These are phyloP conservation scores for Teunomyces aglyptinius DNA, from an alignment of 805 yeast species.

Conservation along the genomic window DNA sequence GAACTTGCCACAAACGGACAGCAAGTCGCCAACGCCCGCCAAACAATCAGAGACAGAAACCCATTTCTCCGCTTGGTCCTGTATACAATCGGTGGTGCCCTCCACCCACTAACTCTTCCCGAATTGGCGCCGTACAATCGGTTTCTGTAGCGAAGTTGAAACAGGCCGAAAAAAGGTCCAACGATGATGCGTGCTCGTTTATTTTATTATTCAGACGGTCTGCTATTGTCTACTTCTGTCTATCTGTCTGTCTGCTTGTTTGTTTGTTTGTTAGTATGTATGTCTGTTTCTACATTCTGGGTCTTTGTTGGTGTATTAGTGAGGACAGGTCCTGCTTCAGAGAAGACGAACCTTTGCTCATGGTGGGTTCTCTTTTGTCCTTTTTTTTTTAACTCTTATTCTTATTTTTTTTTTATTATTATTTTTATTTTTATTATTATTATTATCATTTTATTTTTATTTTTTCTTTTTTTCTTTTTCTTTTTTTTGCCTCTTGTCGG, in stretches of 20 bases:
- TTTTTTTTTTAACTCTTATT: not conserved
- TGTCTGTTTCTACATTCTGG: not conserved
- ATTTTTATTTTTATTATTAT: not conserved
- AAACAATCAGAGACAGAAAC: not conserved
- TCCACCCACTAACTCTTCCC: not conserved
- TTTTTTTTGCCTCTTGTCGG: not conserved
- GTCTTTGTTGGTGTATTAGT: not conserved
- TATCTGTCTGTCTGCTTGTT: no score
- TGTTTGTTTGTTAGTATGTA: no score
- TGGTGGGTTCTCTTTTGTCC: not conserved
- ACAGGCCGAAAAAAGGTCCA: not conserved
- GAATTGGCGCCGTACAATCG: not conserved
- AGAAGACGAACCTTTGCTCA: not conserved
- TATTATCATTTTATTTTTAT: not conserved
- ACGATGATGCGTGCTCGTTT: not conserved
- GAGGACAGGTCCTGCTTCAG: not conserved
- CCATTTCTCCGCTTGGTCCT: not conserved
- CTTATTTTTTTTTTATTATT: not conserved
- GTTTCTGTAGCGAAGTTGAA: conserved; percentile 1
- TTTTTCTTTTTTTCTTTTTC: not conserved
- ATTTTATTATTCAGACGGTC: not conserved
- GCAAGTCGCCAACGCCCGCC: not conserved
- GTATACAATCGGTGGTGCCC: not conserved
- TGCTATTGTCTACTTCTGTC: no score
- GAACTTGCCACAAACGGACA: not conserved